Evolutionary conservation across 2,329 filamentous ascomycete genomes (phyloP), one percentile per base, ranked within the genome.

Genomic region (Ophiostoma montium): DNA sequence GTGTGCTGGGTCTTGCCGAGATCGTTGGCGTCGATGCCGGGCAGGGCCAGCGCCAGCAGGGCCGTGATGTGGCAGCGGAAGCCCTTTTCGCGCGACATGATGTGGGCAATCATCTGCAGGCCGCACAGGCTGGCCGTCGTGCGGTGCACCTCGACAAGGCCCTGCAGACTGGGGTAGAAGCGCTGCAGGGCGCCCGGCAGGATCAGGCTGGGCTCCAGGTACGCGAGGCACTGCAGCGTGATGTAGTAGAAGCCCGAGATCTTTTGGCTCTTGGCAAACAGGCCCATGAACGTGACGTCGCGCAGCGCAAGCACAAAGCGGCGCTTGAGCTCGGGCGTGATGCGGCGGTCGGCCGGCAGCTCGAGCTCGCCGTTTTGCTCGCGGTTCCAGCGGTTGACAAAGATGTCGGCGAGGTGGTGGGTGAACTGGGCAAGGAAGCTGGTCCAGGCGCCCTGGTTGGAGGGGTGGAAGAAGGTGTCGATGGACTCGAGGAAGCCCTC

Each of bases 381-480:
- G 47, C 90, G 80, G 61, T 98, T 96, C 89, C 89, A 98, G 47
- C 92, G 82, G 67, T 94, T 92, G 39, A 98, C 86, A 63, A 98
- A 98, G 59, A 94, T 89, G 62, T 98, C 92, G 2, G 89, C 83
- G 6, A 98, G 72, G 64, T 94, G 95, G 62, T 89, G 89, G 5
- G 92, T 86, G 48, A 98, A 72, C 64, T 96, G 90, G 3, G 88
- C 84, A 39, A 98, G 70, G 55, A 90, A 84, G 58, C 80, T 87
- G 1, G 90, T 94, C 92, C 92, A 98, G 13, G 71, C 71, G 13
- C 92, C 92, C 47, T 90, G 86, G 63, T 98, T 98, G 2, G 92
- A 98, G 2, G 92, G 92, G 59, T 98, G 92, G 71, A 95, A 98
- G 65, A 98, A 98, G 1, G 92, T 98, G 64, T 98, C 92, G 43